A percentile compares a stretch with the other conserved stretches of the same genome.
These are phyloP conservation scores for Pyronema domesticum DNA, from an alignment of 495 filamentous ascomycete species.

Conservation along the genomic window DNA sequence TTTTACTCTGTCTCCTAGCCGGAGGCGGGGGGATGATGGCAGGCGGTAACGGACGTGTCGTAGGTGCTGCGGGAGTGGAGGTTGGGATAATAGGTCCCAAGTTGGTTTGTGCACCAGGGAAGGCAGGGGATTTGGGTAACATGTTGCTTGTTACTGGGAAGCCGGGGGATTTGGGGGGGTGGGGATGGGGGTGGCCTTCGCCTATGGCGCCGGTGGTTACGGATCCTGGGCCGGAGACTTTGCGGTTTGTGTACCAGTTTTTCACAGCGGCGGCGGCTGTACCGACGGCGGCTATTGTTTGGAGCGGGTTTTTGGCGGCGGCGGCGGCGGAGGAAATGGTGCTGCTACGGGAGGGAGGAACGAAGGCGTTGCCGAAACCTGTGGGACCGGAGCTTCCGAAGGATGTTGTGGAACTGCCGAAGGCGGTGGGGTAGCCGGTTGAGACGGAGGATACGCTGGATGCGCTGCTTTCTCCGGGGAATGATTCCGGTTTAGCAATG, in stretches of 20 bases:
- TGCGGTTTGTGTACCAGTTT: constrained; percentile 46
- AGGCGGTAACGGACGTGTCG: constrained; percentile 50
- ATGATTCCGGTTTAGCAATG: neutral
- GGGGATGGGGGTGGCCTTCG: neutral
- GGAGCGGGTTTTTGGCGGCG: neutral
- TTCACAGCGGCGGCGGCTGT: constrained; percentile 62
- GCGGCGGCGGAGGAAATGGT: constrained; percentile 1
- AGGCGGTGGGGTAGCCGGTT: no score
- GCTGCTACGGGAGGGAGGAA: constrained; percentile 10
- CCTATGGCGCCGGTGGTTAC: constrained; percentile 6
- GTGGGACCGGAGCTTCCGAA: neutral
- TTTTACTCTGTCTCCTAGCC: constrained; percentile 38
- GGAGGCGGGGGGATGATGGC: constrained; percentile 48
- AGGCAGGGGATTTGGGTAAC: no score
- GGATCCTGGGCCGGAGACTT: constrained; percentile 9
- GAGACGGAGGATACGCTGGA: no score
- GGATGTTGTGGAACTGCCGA: constrained; percentile 24
- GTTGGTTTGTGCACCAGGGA: neutral
- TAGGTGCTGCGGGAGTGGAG: constrained; percentile 33
- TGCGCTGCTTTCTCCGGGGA: neutral
- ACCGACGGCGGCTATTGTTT: constrained; percentile 40
- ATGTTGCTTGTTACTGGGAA: no score
- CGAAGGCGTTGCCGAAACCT: no score
- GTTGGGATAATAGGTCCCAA: constrained; percentile 26
- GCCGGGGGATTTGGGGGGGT: neutral